Evolutionary conservation across 2,329 filamentous ascomycete genomes (phyloP), one percentile per base, ranked within the genome.

Genomic region (Beauveria brongniartii): DNA sequence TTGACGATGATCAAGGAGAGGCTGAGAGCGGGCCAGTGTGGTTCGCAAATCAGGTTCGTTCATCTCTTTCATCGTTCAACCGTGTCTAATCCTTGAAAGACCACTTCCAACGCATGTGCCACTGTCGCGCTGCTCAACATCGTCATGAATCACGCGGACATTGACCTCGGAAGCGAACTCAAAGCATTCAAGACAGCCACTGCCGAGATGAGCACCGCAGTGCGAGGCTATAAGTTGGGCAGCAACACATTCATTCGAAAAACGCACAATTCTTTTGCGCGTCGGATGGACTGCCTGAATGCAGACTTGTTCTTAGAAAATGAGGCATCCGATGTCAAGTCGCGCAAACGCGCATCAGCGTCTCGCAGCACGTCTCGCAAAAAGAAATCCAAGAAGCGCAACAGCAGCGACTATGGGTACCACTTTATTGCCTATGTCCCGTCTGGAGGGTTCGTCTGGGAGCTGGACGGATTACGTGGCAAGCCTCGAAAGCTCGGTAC

Each of bases 51-150:
- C 93, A 96, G 76, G 88, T 90, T 70, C 22, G 34, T 50, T 40
- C 1, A 8, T 5, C n/a, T 16, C 1, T 10, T 8, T 28, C n/a
- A 24, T 56, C 52, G 7, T 43, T 63, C 68, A 44, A 70, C 28
- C 28, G n/a, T 16, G 9, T 40, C 41, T 30, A 9, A 40, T 24
- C 6, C 12, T 12, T 5, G 34, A 14, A 63, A 93, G 87, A 91
- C 90, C 1, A 88, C 86, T 0, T 81, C 84, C 60, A 96, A 96
- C 72, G 88, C 91, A 28, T 99, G 94, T 74, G 94, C 91, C 22
- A 94, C 91, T n/a, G 85, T 97, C 51, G 92, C 94, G 3, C 79
- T 97, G 65, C 82, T 97, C 67, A 97, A 97, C 68, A 96, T 97
- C 63, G 78, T 96, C 69, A 95, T 96, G 83, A 97, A 97, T 70